Percentiles rank a stretch among this genome's conserved stretches.
These are phyloP conservation scores for Medicago ruthenica DNA, from an alignment of 306 rosid species.

Conservation along the genomic window DNA sequence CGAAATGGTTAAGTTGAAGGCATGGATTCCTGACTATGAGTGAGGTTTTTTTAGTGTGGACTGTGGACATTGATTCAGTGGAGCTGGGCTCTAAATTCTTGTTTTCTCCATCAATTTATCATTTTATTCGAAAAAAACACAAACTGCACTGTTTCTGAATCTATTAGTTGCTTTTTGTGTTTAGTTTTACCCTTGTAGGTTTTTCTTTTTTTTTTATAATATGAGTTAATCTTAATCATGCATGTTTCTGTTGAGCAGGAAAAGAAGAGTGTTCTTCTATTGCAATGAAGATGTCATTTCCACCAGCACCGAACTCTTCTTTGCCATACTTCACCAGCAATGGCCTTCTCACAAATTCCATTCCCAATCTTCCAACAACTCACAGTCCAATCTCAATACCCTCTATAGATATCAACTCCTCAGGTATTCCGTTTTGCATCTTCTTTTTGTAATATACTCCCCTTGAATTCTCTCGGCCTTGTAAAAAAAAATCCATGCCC, in stretches of 20 bases:
- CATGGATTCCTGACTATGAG: not conserved
- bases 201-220: not conserved
- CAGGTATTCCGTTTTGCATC: slow-evolving; percentile 52
- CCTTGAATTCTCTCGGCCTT: not conserved
- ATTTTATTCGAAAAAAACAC: not conserved
- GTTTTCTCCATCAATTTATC: no score
- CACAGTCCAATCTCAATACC: slow-evolving; percentile 21
- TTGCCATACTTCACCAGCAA: slow-evolving; percentile 46
- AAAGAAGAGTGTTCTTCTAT: not conserved
- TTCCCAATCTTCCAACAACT: slow-evolving; percentile 21
- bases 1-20: not conserved
- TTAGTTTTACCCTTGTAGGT: not conserved
- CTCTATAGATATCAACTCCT: slow-evolving; percentile 42
- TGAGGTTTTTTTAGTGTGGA: not conserved
- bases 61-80: not conserved
- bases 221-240: slow-evolving; percentile 9
- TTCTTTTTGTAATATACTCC: not conserved
- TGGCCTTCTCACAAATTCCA: not conserved
- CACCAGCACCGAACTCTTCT: slow-evolving; percentile 54
- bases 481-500: not conserved
- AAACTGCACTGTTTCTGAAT: not conserved
- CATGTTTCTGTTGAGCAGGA: slow-evolving; percentile 14
- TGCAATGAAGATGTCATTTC: slow-evolving; percentile 63
- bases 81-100: not conserved
- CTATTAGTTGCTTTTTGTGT: not conserved